phyloP scores from a whole-genome alignment of 257 asterid genomes.

The Solanum gandarillasii region DNA sequence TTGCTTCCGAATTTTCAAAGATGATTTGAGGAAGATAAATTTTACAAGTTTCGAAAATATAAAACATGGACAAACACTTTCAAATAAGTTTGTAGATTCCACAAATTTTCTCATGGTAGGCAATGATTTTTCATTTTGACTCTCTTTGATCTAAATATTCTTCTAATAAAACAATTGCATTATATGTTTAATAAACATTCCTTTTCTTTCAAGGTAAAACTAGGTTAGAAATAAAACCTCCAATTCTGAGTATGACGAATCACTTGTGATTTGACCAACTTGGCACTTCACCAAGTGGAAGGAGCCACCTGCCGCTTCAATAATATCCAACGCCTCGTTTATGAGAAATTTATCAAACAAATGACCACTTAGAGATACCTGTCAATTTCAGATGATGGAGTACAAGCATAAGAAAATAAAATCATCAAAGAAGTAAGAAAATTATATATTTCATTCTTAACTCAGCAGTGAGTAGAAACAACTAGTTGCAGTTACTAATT shows the following conservation, averaged over 20 bases:
- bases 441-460: background rate
- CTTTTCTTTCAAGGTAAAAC: background rate
- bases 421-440: background rate
- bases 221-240: constrained; percentile 31
- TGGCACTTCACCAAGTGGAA: constrained; percentile 90
- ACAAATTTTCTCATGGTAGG: background rate
- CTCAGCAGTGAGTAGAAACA: background rate
- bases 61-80: background rate
- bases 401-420: background rate
- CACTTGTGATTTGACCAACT: constrained; percentile 72
- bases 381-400: constrained; percentile 11
- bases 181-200: background rate
- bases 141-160: background rate
- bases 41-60: background rate
- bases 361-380: constrained; percentile 92
- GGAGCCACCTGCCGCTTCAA: constrained; percentile 96
- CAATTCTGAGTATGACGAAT: constrained; percentile 78
- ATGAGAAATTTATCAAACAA: constrained; percentile 85
- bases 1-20: background rate
- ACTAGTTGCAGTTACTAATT: background rate
- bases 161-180: background rate
- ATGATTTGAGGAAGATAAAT: background rate
- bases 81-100: background rate
- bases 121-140: background rate
- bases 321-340: constrained; percentile 88